A percentile compares a stretch with the other conserved stretches of the same genome.
Evolutionary conservation across 495 filamentous ascomycete species (phyloP).

Genomic region (Lentithecium fluviatile): DNA sequence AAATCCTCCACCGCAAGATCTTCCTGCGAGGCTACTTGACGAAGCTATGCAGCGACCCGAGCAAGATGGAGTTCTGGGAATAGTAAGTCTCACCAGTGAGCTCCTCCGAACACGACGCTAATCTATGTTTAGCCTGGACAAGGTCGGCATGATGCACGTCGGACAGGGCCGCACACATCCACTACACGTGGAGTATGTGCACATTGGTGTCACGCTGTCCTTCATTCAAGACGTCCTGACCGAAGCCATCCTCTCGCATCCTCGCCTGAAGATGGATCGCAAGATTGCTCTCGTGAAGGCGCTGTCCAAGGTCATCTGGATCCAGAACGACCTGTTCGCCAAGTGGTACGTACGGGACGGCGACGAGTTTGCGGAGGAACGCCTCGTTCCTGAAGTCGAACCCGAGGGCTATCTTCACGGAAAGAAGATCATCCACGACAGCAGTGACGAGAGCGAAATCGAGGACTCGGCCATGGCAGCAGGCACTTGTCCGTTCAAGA

Average conservation of each 20-base stretch:
- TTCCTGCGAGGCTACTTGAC: constrained; percentile 70
- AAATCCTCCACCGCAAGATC: constrained; percentile 73
- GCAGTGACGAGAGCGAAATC: constrained; percentile 27
- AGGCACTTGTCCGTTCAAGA: constrained; percentile 28
- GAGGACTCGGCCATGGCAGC: constrained; percentile 13
- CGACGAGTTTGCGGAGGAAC: constrained; percentile 65
- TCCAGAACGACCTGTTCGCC: constrained; percentile 77
- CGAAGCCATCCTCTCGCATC: constrained; percentile 71
- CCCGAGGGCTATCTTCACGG: constrained; percentile 60
- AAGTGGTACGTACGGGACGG: constrained; percentile 72
- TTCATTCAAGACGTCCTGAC: constrained; percentile 73
- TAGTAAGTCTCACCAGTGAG: constrained; percentile 43
- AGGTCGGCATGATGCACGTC: constrained; percentile 75
- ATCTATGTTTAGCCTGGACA: constrained; percentile 51
- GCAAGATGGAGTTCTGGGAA: constrained; percentile 72
- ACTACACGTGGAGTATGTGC: constrained; percentile 73
- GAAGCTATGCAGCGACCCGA: constrained; percentile 68
- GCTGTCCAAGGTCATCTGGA: constrained; percentile 63
- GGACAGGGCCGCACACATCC: constrained; percentile 62
- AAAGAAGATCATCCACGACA: constrained; percentile 50
- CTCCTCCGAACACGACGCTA: too few relatives aligned
- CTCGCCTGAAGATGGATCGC: constrained; percentile 57
- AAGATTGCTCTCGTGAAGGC: constrained; percentile 70
- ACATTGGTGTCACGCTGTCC: constrained; percentile 65
- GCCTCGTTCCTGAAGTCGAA: constrained; percentile 55